phyloP scores from a whole-genome alignment of 345 rosid genomes.

The Punica granatum region DNA sequence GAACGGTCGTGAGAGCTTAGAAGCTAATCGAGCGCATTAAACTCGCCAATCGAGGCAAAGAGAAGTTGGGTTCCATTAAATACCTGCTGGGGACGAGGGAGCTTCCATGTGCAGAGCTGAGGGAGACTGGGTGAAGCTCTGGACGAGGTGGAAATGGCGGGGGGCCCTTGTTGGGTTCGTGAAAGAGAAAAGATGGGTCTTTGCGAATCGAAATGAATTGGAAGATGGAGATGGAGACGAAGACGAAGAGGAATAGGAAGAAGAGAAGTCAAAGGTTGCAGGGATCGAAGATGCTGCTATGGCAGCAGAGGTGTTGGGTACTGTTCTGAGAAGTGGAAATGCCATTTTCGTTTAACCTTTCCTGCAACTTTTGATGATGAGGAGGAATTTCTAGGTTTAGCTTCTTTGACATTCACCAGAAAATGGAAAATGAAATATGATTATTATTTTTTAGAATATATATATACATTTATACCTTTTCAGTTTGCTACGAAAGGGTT shows the following conservation, averaged over 20 bases:
- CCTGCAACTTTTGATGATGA: no score
- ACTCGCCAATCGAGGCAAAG: conserved; percentile 6
- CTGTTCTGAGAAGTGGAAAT: conserved; percentile 41
- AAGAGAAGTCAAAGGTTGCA: conserved; percentile 29
- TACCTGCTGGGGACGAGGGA: conserved; percentile 40
- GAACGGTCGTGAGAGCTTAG: conserved; percentile 12
- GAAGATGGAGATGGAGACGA: conserved; percentile 29
- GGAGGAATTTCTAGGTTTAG: no score
- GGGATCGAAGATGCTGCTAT: conserved; percentile 45
- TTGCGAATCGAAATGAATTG: conserved; percentile 7
- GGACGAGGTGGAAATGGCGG: conserved; percentile 26
- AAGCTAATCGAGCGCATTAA: conserved; percentile 5
- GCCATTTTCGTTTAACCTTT: conserved; percentile 21
- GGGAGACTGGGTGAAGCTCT: conserved; percentile 36
- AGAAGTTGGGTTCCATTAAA: conserved; percentile 32
- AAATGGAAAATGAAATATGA: no score
- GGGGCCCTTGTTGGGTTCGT: conserved; percentile 4
- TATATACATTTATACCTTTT: no score
- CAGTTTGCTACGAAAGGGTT: no score
- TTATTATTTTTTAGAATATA: no score
- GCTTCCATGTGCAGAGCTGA: conserved; percentile 53
- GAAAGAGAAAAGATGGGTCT: conserved; percentile 14
- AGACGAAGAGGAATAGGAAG: no score
- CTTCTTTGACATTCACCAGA: no score
- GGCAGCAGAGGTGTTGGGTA: conserved; percentile 33